Evolutionary conservation across 208 protist species (phyloP).

Genomic region (Trypanosoma brucei): DNA sequence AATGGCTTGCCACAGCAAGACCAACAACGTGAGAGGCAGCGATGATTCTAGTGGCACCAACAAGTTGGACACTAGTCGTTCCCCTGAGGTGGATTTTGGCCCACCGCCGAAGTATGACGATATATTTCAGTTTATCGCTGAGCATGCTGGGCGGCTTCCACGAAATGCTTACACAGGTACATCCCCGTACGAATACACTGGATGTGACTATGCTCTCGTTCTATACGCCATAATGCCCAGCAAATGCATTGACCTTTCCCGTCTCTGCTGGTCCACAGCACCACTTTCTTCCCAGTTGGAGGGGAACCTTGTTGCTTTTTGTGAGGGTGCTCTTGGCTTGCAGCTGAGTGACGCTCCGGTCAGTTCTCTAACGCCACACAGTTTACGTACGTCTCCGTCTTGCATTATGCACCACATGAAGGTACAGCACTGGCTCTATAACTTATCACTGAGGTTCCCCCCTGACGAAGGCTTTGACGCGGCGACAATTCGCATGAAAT

Average conservation of each 20-base stretch:
- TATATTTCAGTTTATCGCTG: slow-evolving; percentile 44
- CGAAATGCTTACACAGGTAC: slow-evolving; percentile 7
- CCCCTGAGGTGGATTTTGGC: slow-evolving; percentile 1
- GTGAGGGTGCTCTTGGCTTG: slow-evolving; percentile 33
- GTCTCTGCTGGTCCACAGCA: slow-evolving; percentile 46
- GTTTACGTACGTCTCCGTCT: slow-evolving; percentile 27
- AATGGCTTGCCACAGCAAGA: no score
- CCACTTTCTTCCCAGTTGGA: slow-evolving; percentile 48
- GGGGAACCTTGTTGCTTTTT: slow-evolving; percentile 58
- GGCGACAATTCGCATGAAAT: slow-evolving; percentile 32
- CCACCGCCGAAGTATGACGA: slow-evolving; percentile 23
- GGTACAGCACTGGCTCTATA: slow-evolving; percentile 79
- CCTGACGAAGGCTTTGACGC: slow-evolving; percentile 40
- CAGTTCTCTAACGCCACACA: slow-evolving; percentile 36
- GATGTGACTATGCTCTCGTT: slow-evolving; percentile 68
- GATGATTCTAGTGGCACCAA: neutral
- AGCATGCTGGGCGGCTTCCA: slow-evolving; percentile 32
- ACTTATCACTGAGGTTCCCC: slow-evolving; percentile 39
- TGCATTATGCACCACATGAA: slow-evolving; percentile 56
- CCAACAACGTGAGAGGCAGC: neutral
- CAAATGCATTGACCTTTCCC: slow-evolving; percentile 44
- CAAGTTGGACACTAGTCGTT: neutral
- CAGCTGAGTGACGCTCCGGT: slow-evolving; percentile 39
- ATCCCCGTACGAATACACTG: slow-evolving; percentile 56
- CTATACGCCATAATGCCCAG: slow-evolving; percentile 56